Conservation (phyloP, 306 rosid species). For the Cyclanthera cordifolia region DNA sequence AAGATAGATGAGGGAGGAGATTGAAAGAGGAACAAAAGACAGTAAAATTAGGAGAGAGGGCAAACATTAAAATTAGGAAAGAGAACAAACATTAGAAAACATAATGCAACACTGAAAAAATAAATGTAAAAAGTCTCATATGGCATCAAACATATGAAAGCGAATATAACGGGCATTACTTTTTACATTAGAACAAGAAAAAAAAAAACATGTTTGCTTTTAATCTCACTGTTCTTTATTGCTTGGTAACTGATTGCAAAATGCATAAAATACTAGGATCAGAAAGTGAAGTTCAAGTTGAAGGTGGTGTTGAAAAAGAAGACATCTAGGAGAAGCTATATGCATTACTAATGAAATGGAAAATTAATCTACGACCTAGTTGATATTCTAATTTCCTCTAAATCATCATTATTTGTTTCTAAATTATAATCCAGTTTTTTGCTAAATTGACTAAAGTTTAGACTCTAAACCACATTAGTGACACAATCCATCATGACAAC, state of each 20-base stretch:
- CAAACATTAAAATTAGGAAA: not conserved
- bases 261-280: not conserved
- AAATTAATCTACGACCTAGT: not conserved
- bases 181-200: not conserved
- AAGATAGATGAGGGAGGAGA: not conserved
- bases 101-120: not conserved
- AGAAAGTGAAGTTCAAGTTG: not conserved
- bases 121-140: not conserved
- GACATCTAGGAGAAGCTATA: not conserved
- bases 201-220: not conserved
- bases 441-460: too few species aligned
- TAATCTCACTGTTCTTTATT: not conserved
- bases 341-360: slow-evolving; percentile 1
- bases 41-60: not conserved
- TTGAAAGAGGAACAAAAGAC: not conserved
- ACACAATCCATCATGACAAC: not conserved
- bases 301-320: slow-evolving; percentile 2
- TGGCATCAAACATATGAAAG: not conserved
- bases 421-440: not conserved
- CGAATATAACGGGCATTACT: not conserved
- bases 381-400: slow-evolving; percentile 2
- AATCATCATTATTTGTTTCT: not conserved
- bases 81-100: not conserved
- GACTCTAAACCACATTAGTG: not conserved
- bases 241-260: not conserved